Percentiles rank a stretch among this genome's conserved stretches.
Conservation (phyloP, 2,329 filamentous ascomycete species). For the Alternaria metachromatica region DNA sequence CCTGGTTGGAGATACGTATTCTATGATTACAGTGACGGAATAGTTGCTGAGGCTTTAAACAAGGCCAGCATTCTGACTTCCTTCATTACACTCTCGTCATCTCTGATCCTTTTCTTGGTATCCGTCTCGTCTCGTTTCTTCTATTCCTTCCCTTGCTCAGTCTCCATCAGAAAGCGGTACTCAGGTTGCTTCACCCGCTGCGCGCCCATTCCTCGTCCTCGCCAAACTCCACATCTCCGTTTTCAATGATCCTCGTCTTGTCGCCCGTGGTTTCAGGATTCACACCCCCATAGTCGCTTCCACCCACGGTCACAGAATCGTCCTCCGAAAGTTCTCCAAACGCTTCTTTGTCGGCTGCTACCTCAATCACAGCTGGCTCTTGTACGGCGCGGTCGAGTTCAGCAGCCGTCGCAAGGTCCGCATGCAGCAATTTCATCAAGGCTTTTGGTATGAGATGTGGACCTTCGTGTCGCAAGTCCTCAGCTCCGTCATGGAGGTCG, state of each 20-base stretch:
- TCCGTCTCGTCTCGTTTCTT: not conserved
- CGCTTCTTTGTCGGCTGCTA: not conserved
- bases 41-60: not conserved
- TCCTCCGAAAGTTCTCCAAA: not conserved
- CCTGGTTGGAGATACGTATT: not conserved
- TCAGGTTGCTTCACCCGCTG: not conserved
- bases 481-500: not conserved
- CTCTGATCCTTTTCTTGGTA: not conserved
- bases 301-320: not conserved
- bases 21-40: not conserved
- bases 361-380: constrained; percentile 5
- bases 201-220: not conserved
- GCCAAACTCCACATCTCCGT: not conserved
- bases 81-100: not conserved
- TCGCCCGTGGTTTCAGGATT: not conserved
- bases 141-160: not conserved
- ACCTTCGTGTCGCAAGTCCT: constrained; percentile 9
- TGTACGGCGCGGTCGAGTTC: not conserved
- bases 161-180: not conserved
- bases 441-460: not conserved
- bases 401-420: constrained; percentile 10
- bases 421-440: constrained; percentile 8
- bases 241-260: not conserved
- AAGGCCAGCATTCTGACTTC: not conserved
- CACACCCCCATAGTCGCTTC: not conserved